A percentile compares a stretch with the other conserved stretches of the same genome.
Evolutionary conservation across 2,329 filamentous ascomycete species (phyloP).

Genomic region (Alternaria sp.): DNA sequence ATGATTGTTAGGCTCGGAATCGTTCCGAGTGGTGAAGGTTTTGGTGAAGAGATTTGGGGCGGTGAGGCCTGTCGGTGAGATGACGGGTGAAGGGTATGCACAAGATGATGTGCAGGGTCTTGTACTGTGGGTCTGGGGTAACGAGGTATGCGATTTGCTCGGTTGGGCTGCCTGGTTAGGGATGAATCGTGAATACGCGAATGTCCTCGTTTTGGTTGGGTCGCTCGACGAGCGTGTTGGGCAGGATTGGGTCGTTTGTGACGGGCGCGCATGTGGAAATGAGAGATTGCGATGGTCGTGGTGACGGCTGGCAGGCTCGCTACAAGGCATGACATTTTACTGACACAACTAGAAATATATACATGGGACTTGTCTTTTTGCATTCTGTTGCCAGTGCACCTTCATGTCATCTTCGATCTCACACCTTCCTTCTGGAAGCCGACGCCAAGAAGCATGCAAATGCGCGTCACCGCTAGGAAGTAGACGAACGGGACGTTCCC

Average conservation of each 20-base stretch:
- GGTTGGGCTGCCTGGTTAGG: constrained; percentile 8
- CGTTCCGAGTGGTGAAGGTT: constrained; percentile 2
- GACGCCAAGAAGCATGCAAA: constrained; percentile 33
- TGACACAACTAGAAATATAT: not conserved
- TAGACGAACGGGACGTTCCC: constrained; percentile 76
- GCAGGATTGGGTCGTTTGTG: constrained; percentile 1
- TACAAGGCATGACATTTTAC: not conserved
- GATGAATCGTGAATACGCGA: not conserved
- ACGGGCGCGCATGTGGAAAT: constrained; percentile 5
- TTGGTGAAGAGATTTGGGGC: not conserved
- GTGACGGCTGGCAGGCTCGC: not conserved
- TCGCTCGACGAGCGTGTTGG: not conserved
- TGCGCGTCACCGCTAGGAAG: constrained; percentile 58
- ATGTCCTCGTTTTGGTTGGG: not conserved
- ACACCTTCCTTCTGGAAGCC: constrained; percentile 23
- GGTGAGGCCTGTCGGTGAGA: constrained; percentile 9
- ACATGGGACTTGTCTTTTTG: not conserved
- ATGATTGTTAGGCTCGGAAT: not conserved
- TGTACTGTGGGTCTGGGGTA: constrained; percentile 23
- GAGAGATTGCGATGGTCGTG: constrained; percentile 9
- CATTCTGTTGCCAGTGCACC: not conserved
- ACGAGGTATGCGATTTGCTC: constrained; percentile 6
- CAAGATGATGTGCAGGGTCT: constrained; percentile 12
- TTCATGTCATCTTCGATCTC: constrained; percentile 19
- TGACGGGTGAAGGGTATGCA: not conserved